These are phyloP conservation scores for Firmiana major DNA, from an alignment of 345 rosid species.

Conservation along the genomic window DNA sequence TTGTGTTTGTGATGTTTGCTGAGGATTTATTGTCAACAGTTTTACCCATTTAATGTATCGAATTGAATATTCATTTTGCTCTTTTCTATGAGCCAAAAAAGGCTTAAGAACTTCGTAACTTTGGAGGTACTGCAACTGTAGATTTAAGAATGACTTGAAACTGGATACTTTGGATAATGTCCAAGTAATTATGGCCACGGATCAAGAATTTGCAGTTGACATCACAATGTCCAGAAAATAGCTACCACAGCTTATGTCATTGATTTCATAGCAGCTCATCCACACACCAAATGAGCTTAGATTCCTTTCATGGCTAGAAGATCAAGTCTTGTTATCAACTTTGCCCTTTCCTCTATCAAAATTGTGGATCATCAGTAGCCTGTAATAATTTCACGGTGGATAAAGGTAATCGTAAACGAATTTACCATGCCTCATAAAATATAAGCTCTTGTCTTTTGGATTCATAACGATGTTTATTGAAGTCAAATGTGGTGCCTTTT, in stretches of 20 bases:
- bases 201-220: slow-evolving; percentile 3
- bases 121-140: background rate
- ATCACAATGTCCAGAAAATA: background rate
- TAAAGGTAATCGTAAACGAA: background rate
- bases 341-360: background rate
- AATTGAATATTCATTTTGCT: background rate
- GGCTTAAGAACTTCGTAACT: background rate
- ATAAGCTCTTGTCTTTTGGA: background rate
- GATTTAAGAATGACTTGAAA: slow-evolving; percentile 12
- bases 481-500: slow-evolving; percentile 1
- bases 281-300: background rate
- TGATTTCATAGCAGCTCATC: background rate
- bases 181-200: slow-evolving; percentile 2
- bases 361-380: background rate
- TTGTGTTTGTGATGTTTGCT: background rate
- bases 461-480: background rate
- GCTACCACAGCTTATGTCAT: background rate
- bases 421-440: background rate
- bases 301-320: background rate
- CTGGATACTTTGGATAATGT: background rate
- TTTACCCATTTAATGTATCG: background rate
- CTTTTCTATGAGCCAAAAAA: background rate
- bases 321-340: background rate
- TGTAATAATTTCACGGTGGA: background rate
- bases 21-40: background rate